Evolutionary conservation across 1,284 basidiomycete species (phyloP).

Genomic region (Puccinia triticina): DNA sequence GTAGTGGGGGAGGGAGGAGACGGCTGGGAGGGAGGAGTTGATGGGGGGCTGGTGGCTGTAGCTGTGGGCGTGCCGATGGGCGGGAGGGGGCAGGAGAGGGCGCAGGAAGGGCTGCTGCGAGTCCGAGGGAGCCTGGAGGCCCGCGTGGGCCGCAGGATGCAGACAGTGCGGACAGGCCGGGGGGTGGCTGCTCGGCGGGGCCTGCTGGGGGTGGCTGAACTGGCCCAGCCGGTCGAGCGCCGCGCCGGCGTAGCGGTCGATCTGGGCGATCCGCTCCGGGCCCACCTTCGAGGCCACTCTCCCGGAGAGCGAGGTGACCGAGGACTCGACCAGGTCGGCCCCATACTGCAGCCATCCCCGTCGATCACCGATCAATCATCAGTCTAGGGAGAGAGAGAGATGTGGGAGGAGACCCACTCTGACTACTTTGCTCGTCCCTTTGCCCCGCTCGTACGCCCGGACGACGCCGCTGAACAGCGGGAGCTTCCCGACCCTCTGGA

Average conservation of each 20-base stretch:
- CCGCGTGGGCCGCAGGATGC: no score
- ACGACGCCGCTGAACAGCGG: constrained; percentile 72
- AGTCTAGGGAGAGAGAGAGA: neutral
- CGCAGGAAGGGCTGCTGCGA: neutral
- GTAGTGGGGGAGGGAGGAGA: neutral
- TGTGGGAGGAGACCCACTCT: constrained; percentile 65
- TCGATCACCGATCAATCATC: neutral
- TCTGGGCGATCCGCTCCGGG: constrained; percentile 66
- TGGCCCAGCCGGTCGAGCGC: constrained; percentile 75
- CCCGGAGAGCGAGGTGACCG: constrained; percentile 76
- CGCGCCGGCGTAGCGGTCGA: constrained; percentile 85
- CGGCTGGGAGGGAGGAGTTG: neutral
- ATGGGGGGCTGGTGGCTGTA: neutral
- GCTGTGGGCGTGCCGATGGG: no score
- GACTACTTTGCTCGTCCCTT: constrained; percentile 75
- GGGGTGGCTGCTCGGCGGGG: neutral
- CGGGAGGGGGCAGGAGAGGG: no score
- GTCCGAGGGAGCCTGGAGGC: no score
- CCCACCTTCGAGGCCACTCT: constrained; percentile 76
- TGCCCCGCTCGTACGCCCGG: constrained; percentile 74
- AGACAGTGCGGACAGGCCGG: neutral
- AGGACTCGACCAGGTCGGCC: constrained; percentile 82
- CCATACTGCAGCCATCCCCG: constrained; percentile 68
- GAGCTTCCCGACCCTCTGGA: constrained; percentile 63
- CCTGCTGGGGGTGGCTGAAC: constrained; percentile 31